A percentile compares a stretch with the other conserved stretches of the same genome.
Evolutionary conservation across 441 rosid species (phyloP).

Genomic region (Adansonia rubrostipa): DNA sequence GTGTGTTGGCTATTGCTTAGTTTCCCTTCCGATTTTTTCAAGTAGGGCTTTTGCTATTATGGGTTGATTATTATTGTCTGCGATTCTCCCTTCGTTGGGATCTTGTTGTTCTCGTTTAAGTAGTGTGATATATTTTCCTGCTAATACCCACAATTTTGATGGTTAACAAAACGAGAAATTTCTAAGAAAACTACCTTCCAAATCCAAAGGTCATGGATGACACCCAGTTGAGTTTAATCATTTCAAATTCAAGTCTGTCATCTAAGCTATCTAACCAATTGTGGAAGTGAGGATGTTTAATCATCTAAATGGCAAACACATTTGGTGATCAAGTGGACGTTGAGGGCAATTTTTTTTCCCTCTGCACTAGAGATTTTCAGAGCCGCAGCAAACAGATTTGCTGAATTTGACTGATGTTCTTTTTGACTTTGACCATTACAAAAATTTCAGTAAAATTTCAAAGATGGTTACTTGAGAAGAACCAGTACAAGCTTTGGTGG

Average conservation of each 20-base stretch:
- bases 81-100: neutral
- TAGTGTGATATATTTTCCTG: neutral
- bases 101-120: neutral
- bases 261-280: neutral
- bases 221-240: neutral
- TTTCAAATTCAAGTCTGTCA: neutral
- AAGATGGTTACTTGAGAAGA: neutral
- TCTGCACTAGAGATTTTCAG: neutral
- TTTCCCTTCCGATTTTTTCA: neutral
- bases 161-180: neutral
- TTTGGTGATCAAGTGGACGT: neutral
- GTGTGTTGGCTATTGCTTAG: constrained; percentile 8
- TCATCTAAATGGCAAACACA: neutral
- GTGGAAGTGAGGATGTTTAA: neutral
- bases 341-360: neutral
- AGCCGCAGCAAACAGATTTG: neutral
- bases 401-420: neutral
- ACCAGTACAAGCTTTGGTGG: constrained; percentile 3
- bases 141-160: neutral
- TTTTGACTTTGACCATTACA: neutral
- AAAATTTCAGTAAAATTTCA: neutral
- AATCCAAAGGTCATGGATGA: neutral
- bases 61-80: too few species aligned
- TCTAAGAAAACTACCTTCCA: neutral
- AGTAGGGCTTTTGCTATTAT: neutral